A percentile compares a stretch with the other conserved stretches of the same genome.
These are phyloP conservation scores for Neocatenulostroma microsporum DNA, from an alignment of 2,329 filamentous ascomycete species.

Conservation along the genomic window DNA sequence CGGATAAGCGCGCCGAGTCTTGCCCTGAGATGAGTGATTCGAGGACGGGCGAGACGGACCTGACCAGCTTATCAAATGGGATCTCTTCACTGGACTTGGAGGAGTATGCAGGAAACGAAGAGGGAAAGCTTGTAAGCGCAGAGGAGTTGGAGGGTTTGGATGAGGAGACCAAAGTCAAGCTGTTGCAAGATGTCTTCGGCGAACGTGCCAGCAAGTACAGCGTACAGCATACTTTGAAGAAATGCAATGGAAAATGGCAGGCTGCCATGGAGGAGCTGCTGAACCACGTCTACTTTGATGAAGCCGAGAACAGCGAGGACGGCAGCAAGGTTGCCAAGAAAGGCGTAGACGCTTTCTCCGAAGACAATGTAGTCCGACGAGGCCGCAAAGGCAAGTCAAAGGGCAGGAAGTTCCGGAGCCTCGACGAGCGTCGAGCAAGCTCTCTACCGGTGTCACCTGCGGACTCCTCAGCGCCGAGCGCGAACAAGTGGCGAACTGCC, in stretches of 20 bases:
- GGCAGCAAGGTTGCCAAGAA: slow-evolving; percentile 46
- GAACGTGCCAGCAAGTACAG: slow-evolving; percentile 55
- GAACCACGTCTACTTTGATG: slow-evolving; percentile 68
- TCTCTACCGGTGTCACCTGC: slow-evolving; percentile 23
- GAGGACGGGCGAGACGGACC: slow-evolving; percentile 42
- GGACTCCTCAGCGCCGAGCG: slow-evolving; percentile 10
- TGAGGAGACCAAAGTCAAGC: slow-evolving; percentile 53
- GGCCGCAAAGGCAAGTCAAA: slow-evolving; percentile 41
- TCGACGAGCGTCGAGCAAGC: slow-evolving; percentile 18
- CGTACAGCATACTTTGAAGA: slow-evolving; percentile 59
- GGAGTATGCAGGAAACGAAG: slow-evolving; percentile 14
- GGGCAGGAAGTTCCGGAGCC: slow-evolving; percentile 28
- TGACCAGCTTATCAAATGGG: slow-evolving; percentile 43
- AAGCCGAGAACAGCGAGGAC: slow-evolving; percentile 49
- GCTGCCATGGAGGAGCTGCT: slow-evolving; percentile 71
- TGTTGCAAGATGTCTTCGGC: slow-evolving; percentile 65
- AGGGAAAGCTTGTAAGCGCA: slow-evolving; percentile 16
- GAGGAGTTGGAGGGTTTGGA: slow-evolving; percentile 39
- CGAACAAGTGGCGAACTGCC: slow-evolving; percentile 53
- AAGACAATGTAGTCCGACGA: slow-evolving; percentile 43
- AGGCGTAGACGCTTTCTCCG: slow-evolving; percentile 75
- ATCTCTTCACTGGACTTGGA: slow-evolving; percentile 31
- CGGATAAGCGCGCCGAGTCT: slow-evolving; percentile 23
- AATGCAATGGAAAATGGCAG: slow-evolving; percentile 59
- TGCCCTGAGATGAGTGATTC: slow-evolving; percentile 33